Evolutionary conservation across 495 filamentous ascomycete species (phyloP).

Genomic region (Elasticomyces elasticus): DNA sequence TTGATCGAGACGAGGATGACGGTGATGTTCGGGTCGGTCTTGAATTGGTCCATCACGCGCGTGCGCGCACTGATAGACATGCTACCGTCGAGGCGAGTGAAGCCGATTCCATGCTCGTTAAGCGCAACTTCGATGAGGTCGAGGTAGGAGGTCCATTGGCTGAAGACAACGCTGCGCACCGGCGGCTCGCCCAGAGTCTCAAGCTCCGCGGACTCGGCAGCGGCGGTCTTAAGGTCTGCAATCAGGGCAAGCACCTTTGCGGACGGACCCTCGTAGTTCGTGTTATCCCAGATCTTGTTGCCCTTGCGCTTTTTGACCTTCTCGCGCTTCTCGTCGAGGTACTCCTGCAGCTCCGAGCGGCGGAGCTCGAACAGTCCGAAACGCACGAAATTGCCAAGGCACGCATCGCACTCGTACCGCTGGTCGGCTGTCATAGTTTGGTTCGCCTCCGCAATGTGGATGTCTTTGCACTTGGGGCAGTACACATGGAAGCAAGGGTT

Average conservation of each 20-base stretch:
- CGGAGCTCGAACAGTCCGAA: slow-evolving; percentile 56
- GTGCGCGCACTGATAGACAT: slow-evolving; percentile 66
- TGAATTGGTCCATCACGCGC: slow-evolving; percentile 63
- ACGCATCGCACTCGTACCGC: slow-evolving; percentile 52
- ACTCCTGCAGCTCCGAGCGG: slow-evolving; percentile 49
- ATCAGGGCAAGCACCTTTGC: slow-evolving; percentile 81
- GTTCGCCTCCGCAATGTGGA: slow-evolving; percentile 35
- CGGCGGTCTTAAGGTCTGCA: slow-evolving; percentile 49
- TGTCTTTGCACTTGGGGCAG: slow-evolving; percentile 60
- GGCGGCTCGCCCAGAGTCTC: slow-evolving; percentile 46
- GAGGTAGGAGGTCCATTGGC: slow-evolving; percentile 84
- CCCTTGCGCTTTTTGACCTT: slow-evolving; percentile 52
- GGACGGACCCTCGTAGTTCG: slow-evolving; percentile 65
- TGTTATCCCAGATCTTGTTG: slow-evolving; percentile 22
- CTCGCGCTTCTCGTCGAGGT: slow-evolving; percentile 37
- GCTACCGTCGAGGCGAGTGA: slow-evolving; percentile 76
- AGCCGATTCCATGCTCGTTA: slow-evolving; percentile 52
- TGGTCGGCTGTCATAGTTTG: slow-evolving; percentile 31
- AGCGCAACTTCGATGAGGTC: slow-evolving; percentile 87
- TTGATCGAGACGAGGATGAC: slow-evolving; percentile 86
- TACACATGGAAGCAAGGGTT: slow-evolving; percentile 75
- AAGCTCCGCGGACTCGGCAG: slow-evolving; percentile 47
- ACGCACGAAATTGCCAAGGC: slow-evolving; percentile 50
- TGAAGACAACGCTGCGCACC: slow-evolving; percentile 83
- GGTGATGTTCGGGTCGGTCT: slow-evolving; percentile 57